Conservation (phyloP, 371 early-diverging fungal species). For the Blakeslea trispora region DNA sequence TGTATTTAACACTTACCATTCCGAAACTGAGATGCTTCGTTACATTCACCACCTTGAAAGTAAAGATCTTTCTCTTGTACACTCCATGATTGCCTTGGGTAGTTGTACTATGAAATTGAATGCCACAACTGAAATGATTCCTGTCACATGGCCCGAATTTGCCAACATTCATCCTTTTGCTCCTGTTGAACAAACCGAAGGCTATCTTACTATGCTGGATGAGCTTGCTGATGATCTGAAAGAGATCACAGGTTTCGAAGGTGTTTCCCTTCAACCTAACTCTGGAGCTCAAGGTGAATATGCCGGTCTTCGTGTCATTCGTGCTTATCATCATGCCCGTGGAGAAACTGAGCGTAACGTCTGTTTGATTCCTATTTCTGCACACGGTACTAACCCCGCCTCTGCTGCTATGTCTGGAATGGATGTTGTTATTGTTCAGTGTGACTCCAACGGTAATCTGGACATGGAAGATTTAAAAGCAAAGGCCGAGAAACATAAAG, state of each 20-base stretch:
- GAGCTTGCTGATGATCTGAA: slow-evolving; percentile 88
- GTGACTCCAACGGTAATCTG: slow-evolving; percentile 87
- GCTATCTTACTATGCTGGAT: slow-evolving; percentile 82
- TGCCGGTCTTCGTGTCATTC: slow-evolving; percentile 92
- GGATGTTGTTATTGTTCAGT: slow-evolving; percentile 91
- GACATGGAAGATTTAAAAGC: slow-evolving; percentile 86
- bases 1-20: slow-evolving; percentile 93
- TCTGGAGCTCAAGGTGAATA: slow-evolving; percentile 98
- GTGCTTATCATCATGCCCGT: slow-evolving; percentile 83
- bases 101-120: slow-evolving; percentile 99
- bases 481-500: slow-evolving; percentile 85
- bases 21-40: slow-evolving; percentile 98
- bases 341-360: slow-evolving; percentile 86
- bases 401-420: slow-evolving; percentile 97
- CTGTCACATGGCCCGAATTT: slow-evolving; percentile 97
- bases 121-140: slow-evolving; percentile 97
- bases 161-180: slow-evolving; percentile 95
- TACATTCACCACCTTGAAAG: slow-evolving; percentile 91
- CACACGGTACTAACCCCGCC: slow-evolving; percentile 99
- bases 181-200: slow-evolving; percentile 88
- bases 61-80: slow-evolving; percentile 94
- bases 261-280: slow-evolving; percentile 94
- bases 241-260: slow-evolving; percentile 92
- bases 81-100: slow-evolving; percentile 98
- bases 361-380: slow-evolving; percentile 96